Percentiles rank a stretch among this genome's conserved stretches.
phyloP scores from a whole-genome alignment of 2,329 filamentous ascomycete genomes.

The Monosporascus sp. region DNA sequence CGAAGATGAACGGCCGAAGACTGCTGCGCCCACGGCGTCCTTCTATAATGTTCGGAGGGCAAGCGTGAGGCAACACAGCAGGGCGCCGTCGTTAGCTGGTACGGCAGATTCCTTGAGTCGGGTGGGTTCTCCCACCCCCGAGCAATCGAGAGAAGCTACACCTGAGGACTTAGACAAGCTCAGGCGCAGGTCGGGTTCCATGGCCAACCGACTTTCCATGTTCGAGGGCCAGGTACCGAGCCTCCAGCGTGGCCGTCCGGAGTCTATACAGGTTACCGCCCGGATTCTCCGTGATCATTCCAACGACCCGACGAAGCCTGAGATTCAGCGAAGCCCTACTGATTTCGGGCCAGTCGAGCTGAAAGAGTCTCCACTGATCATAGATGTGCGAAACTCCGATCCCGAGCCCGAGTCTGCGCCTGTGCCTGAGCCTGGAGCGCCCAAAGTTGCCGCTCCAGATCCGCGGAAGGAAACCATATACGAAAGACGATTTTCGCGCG shows the following conservation, averaged over 20 bases:
- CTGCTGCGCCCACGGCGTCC: slow-evolving; percentile 31
- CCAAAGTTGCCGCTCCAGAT: slow-evolving; percentile 16
- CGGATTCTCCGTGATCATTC: slow-evolving; percentile 67
- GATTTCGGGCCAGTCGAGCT: slow-evolving; percentile 47
- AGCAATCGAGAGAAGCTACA: slow-evolving; percentile 20
- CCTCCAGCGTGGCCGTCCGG: slow-evolving; percentile 47
- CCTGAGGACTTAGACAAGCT: slow-evolving; percentile 12
- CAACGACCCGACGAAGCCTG: slow-evolving; percentile 36
- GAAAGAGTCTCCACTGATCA: slow-evolving; percentile 54
- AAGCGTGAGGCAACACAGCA: slow-evolving; percentile 25
- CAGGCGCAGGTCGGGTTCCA: slow-evolving; percentile 47
- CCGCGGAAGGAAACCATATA: slow-evolving; percentile 41
- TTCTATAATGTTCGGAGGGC: slow-evolving; percentile 41
- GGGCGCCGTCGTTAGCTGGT: slow-evolving; percentile 31
- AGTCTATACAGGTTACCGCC: slow-evolving; percentile 85
- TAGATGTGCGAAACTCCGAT: slow-evolving; percentile 47
- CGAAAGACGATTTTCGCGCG: slow-evolving; percentile 43
- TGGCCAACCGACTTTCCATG: slow-evolving; percentile 51
- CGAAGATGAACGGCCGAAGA: slow-evolving; percentile 21
- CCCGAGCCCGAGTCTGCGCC: slow-evolving; percentile 23
- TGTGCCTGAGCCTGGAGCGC: slow-evolving; percentile 13
- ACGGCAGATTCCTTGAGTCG: slow-evolving; percentile 29
- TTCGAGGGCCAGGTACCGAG: slow-evolving; percentile 40
- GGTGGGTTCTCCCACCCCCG: slow-evolving; percentile 12
- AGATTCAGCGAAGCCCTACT: slow-evolving; percentile 34